phyloP scores from a whole-genome alignment of 345 rosid genomes.

The Noccaea caerulescens region DNA sequence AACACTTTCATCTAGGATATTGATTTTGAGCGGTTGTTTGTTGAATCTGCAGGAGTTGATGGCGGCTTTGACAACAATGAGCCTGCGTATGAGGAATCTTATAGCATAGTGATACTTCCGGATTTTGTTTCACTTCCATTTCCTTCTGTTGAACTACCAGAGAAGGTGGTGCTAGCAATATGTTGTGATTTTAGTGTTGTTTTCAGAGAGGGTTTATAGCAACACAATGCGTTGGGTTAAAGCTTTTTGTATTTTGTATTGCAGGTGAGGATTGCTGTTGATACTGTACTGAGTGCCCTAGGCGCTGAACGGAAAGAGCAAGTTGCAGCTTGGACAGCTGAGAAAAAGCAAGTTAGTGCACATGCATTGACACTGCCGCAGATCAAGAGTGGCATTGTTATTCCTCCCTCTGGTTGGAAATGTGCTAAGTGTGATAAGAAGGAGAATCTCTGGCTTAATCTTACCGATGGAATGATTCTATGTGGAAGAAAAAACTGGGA shows the following conservation, averaged over 20 bases:
- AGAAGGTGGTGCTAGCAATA: conserved; percentile 77
- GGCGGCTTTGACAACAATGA: conserved; percentile 96
- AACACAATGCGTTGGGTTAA: conserved; percentile 15
- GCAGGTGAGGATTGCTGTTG: conserved; percentile 93
- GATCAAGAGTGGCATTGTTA: conserved; percentile 67
- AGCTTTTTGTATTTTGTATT: conserved; percentile 21
- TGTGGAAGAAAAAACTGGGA: conserved; percentile 98
- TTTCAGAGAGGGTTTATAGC: conserved; percentile 6
- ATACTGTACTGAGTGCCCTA: conserved; percentile 73
- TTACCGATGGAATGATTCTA: conserved; percentile 96
- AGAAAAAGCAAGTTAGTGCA: conserved; percentile 75
- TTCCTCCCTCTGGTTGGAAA: conserved; percentile 94
- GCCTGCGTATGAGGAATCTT: conserved; percentile 78
- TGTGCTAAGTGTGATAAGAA: conserved; percentile 89
- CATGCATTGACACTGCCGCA: conserved; percentile 82
- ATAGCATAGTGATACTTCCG: conserved; percentile 75
- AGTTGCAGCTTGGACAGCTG: conserved; percentile 95
- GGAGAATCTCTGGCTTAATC: conserved; percentile 95
- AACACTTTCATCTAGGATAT: neutral
- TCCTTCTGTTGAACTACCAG: conserved; percentile 95
- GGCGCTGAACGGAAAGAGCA: conserved; percentile 91
- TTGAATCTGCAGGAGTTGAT: conserved; percentile 64
- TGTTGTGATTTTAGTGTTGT: conserved; percentile 11
- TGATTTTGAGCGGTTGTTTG: neutral
- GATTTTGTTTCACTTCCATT: conserved; percentile 69